These are phyloP conservation scores for Stereocaulon alpinum DNA, from an alignment of 495 filamentous ascomycete genomes.

Conservation along the genomic window DNA sequence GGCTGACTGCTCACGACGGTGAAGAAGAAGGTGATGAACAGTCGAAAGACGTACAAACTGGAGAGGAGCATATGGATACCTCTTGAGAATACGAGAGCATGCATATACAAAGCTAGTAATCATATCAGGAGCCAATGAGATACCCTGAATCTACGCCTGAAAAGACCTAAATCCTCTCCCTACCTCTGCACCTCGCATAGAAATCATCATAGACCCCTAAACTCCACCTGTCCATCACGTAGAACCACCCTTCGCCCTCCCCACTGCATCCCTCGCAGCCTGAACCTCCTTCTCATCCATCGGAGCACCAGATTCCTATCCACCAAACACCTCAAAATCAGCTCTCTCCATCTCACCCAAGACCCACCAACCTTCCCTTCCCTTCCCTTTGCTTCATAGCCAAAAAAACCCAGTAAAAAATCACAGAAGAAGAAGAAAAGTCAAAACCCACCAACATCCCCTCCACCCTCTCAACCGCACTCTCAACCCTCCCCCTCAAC, in stretches of 20 bases:
- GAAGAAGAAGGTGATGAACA: conserved; percentile 40
- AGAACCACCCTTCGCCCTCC: conserved; percentile 40
- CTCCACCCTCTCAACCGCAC: conserved; percentile 60
- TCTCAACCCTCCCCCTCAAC: conserved; percentile 52
- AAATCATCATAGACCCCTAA: too few relatives aligned
- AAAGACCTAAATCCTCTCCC: too few relatives aligned
- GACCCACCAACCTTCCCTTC: too few relatives aligned
- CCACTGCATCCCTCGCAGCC: conserved; percentile 48
- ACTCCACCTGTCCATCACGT: too few relatives aligned
- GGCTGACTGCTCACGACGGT: conserved; percentile 31
- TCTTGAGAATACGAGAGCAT: not conserved
- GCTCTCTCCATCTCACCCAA: too few relatives aligned
- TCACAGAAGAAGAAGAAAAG: too few relatives aligned
- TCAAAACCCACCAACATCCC: conserved; percentile 43
- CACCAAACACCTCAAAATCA: not conserved
- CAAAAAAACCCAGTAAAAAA: too few relatives aligned
- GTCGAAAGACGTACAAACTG: conserved; percentile 45
- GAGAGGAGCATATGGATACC: conserved; percentile 23
- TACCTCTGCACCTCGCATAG: too few relatives aligned
- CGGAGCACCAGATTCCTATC: not conserved
- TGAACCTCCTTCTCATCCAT: conserved; percentile 44
- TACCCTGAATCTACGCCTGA: not conserved
- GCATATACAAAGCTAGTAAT: not conserved
- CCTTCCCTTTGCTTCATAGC: too few relatives aligned
- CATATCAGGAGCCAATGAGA: not conserved